Base-by-base conservation (phyloP, 2,329 filamentous ascomycete species). In the Bertia moriformis region DNA sequence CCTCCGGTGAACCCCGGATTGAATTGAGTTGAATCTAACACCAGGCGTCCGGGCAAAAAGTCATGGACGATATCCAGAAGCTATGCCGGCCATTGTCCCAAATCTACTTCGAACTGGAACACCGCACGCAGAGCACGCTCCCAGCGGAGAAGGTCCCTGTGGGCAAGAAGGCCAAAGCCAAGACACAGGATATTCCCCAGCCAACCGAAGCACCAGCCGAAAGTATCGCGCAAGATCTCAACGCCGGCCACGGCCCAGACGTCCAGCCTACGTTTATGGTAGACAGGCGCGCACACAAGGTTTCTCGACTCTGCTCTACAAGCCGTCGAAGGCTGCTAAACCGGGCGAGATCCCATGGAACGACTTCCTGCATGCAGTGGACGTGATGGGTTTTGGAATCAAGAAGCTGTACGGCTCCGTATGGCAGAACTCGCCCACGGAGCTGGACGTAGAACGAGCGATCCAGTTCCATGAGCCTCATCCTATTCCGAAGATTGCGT, bases 391-490 rank as follows among this genome's bases (percentile, higher is more conserved):
- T 0, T 75, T 78, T 39, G 42, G 47, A 0, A 61, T 61, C 0
- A 55, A 72, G 51, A 77, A 79, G 51, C 57, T 77, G 0, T 73
- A 75, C 42, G 71, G 72, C 0, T 77, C 69, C 1, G 66, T 67
- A 0, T 79, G 74, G 74, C 67, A 74, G 10, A 78, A 78, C 43
- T 58, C 55, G 13, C 66, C 66, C 3, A 49, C 49, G 3, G 46
- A 45, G 3, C 42, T 62, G 17, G 59, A 65, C 39, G 56, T 63
- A 0, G 55, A 63, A 29, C 51, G 64, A 3, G 63, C 60, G 18
- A 78, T 78, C 20, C 67, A 73, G 40, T 72, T 78, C 43, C 71
- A 78, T 44, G 71, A 77, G 47, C 73, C 73, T 2, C 72, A 78
- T 50, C 69, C 71, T 0, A 49, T 48, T 1, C 54, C 55, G 1